These are phyloP conservation scores for Drechmeria coniospora DNA, from an alignment of 2,329 filamentous ascomycete species.

Conservation along the genomic window DNA sequence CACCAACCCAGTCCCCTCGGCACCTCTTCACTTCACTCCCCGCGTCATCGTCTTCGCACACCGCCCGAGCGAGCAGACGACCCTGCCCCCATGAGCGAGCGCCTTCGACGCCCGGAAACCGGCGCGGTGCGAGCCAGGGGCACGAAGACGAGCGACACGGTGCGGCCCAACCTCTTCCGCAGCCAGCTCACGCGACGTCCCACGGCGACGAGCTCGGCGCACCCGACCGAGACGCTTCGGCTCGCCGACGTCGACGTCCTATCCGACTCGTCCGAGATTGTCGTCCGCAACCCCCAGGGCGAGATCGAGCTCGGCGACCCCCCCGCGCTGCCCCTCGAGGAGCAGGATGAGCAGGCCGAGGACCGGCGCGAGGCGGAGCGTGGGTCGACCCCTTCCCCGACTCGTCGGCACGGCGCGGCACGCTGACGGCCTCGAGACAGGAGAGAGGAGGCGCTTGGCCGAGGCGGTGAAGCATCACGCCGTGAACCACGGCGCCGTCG, in stretches of 20 bases:
- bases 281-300: constrained; percentile 46
- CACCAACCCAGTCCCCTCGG: background rate
- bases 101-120: constrained; percentile 1
- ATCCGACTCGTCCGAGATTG: constrained; percentile 38
- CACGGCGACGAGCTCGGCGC: constrained; percentile 27
- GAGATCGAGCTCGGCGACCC: constrained; percentile 46
- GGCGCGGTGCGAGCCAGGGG: constrained; percentile 3
- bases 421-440: constrained; percentile 20
- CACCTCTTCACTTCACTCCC: no score
- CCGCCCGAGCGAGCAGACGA: background rate
- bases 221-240: constrained; percentile 29
- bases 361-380: constrained; percentile 42
- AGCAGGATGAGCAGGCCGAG: constrained; percentile 40
- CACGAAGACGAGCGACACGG: constrained; percentile 1
- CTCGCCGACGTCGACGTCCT: constrained; percentile 28
- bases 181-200: constrained; percentile 41
- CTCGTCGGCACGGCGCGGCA: no score
- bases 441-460: constrained; percentile 42
- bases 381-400: no score
- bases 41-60: no score
- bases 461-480: constrained; percentile 48
- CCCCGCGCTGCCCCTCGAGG: constrained; percentile 35
- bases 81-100: constrained; percentile 1
- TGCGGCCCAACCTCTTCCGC: constrained; percentile 38
- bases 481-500: constrained; percentile 35